Percentiles rank a stretch among this genome's conserved stretches.
phyloP scores from a whole-genome alignment of 2,329 filamentous ascomycete genomes.

The Pseudonectria buxi region DNA sequence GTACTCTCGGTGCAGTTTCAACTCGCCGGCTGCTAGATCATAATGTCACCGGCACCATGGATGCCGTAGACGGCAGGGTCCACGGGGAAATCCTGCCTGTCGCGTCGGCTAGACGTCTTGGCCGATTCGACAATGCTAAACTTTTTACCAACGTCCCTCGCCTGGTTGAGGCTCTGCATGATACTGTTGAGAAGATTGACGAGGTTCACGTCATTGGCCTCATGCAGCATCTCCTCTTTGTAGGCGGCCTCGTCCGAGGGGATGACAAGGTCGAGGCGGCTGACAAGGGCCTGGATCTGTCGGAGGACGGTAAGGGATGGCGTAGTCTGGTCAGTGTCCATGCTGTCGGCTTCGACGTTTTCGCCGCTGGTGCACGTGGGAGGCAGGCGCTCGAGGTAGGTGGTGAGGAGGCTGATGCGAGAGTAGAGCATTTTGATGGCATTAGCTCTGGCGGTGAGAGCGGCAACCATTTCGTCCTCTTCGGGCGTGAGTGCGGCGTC shows the following conservation, averaged over 20 bases:
- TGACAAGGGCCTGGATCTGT: slow-evolving; percentile 79
- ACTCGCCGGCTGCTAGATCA: slow-evolving; percentile 16
- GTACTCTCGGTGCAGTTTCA: not conserved
- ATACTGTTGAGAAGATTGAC: slow-evolving; percentile 69
- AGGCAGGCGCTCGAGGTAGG: slow-evolving; percentile 71
- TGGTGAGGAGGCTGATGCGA: slow-evolving; percentile 62
- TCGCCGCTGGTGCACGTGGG: slow-evolving; percentile 53
- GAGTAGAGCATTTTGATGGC: slow-evolving; percentile 89
- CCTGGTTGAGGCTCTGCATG: slow-evolving; percentile 63
- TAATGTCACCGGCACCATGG: slow-evolving; percentile 24
- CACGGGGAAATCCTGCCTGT: slow-evolving; percentile 14
- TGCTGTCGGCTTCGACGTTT: slow-evolving; percentile 31
- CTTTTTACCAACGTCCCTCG: slow-evolving; percentile 70
- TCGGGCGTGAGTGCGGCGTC: slow-evolving; percentile 46
- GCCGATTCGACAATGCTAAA: slow-evolving; percentile 51
- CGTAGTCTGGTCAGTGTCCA: slow-evolving; percentile 32
- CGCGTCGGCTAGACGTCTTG: slow-evolving; percentile 18
- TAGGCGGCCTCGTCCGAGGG: slow-evolving; percentile 63
- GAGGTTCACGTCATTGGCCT: slow-evolving; percentile 78
- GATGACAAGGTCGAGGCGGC: slow-evolving; percentile 73
- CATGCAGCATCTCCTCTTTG: slow-evolving; percentile 63
- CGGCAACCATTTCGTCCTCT: slow-evolving; percentile 55
- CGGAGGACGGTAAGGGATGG: slow-evolving; percentile 71
- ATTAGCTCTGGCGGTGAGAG: slow-evolving; percentile 80
- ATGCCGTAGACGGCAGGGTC: slow-evolving; percentile 19